These are phyloP conservation scores for Papiliotrema terrestris DNA, from an alignment of 1,284 basidiomycete species.

Conservation along the genomic window DNA sequence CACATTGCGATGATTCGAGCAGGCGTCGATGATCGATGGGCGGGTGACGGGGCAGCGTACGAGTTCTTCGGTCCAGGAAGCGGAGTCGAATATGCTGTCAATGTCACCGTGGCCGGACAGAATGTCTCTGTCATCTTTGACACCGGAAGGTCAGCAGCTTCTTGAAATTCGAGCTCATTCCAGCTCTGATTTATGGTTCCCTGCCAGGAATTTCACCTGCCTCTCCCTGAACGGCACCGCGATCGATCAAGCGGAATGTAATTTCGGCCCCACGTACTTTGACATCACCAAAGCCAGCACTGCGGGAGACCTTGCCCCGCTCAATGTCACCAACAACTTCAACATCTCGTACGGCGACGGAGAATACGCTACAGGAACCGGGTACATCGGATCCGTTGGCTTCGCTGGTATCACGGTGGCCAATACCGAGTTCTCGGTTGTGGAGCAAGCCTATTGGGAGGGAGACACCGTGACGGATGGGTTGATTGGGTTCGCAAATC, in stretches of 20 bases:
- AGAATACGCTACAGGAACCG: conserved; percentile 2
- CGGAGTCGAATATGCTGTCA: conserved; percentile 2
- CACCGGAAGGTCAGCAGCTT: conserved; percentile 5
- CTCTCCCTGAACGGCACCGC: neutral
- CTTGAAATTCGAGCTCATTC: neutral
- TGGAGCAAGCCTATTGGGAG: neutral
- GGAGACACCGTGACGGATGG: conserved; percentile 7
- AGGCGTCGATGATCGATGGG: neutral
- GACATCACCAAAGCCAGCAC: neutral
- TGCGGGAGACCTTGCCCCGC: neutral
- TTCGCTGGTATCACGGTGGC: conserved; percentile 1
- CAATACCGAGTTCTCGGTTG: conserved; percentile 2
- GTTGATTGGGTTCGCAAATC: conserved; percentile 6
- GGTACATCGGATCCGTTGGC: neutral
- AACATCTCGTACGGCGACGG: conserved; percentile 8
- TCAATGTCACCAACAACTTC: conserved; percentile 6
- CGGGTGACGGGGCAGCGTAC: neutral
- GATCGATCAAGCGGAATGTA: neutral
- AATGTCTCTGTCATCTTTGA: conserved; percentile 3
- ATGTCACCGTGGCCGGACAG: conserved; percentile 6
- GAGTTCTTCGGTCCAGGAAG: neutral
- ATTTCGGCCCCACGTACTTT: conserved; percentile 4
- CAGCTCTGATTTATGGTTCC: conserved; percentile 10
- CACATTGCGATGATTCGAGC: too few relatives aligned
- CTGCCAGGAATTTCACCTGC: conserved; percentile 3